These are phyloP conservation scores for Abrus pulchellus DNA, from an alignment of 306 rosid species.

Conservation along the genomic window DNA sequence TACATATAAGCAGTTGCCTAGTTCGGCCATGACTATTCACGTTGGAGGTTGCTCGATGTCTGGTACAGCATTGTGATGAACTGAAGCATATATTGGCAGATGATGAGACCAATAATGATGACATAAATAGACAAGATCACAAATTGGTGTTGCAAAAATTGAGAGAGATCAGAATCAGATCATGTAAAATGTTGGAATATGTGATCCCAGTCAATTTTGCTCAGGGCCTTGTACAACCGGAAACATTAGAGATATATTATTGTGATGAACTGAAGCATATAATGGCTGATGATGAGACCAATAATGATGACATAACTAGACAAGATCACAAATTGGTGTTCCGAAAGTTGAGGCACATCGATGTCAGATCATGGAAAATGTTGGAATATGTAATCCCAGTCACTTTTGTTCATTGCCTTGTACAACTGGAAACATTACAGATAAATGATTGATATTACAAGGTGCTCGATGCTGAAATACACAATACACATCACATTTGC, in stretches of 20 bases:
- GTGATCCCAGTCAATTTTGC: conserved; percentile 39
- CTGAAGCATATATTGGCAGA: no score
- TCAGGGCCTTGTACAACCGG: conserved; percentile 31
- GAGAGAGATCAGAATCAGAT: not conserved
- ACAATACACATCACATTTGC: no score
- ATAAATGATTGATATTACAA: no score
- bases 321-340: no score
- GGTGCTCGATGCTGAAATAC: no score
- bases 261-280: no score
- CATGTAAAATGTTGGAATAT: conserved; percentile 17
- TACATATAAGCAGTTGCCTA: not conserved
- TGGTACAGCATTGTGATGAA: not conserved
- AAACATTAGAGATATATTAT: no score
- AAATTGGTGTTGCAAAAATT: no score
- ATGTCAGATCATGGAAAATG: not conserved
- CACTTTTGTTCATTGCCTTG: conserved; percentile 37
- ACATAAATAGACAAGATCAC: no score
- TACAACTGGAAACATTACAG: not conserved
- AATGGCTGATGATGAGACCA: no score
- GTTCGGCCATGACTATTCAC: not conserved
- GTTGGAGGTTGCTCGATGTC: not conserved
- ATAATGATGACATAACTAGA: no score
- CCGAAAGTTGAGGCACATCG: not conserved
- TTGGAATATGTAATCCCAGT: conserved; percentile 42
- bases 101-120: no score